Conservation (phyloP, 2,329 filamentous ascomycete genomes). For the Drechmeria coniospora region DNA sequence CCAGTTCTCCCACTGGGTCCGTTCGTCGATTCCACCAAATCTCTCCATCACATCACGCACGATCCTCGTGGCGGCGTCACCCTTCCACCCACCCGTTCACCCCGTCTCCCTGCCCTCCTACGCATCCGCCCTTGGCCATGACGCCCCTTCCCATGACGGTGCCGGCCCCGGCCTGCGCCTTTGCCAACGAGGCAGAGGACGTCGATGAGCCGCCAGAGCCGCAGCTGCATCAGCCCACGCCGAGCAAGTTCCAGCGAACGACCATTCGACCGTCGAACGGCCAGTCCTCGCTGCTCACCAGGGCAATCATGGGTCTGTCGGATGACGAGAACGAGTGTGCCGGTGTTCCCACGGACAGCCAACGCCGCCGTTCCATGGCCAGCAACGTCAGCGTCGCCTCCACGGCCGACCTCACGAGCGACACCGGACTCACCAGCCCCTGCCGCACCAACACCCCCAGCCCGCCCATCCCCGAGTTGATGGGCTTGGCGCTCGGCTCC, state of each 20-base stretch:
- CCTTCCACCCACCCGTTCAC: no score
- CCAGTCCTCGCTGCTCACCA: conserved; percentile 74
- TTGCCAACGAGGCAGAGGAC: conserved; percentile 50
- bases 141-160: conserved; percentile 8
- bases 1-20: no score
- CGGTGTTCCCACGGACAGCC: conserved; percentile 16
- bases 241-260: conserved; percentile 29
- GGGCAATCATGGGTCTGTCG: conserved; percentile 56
- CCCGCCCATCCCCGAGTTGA: conserved; percentile 56
- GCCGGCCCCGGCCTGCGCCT: conserved; percentile 8
- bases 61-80: no score
- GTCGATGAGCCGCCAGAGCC: conserved; percentile 78
- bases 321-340: conserved; percentile 36
- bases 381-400: conserved; percentile 72
- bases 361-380: conserved; percentile 49
- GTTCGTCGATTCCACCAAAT: no score
- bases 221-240: conserved; percentile 11
- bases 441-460: conserved; percentile 79
- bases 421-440: conserved; percentile 79
- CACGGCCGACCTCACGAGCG: conserved; percentile 85
- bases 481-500: conserved; percentile 29
- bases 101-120: no score
- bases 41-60: no score
- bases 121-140: conserved; percentile 14
- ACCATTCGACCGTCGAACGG: conserved; percentile 31